These are phyloP conservation scores for Austroboletus niveus DNA, from an alignment of 1,284 basidiomycete species.

Conservation along the genomic window DNA sequence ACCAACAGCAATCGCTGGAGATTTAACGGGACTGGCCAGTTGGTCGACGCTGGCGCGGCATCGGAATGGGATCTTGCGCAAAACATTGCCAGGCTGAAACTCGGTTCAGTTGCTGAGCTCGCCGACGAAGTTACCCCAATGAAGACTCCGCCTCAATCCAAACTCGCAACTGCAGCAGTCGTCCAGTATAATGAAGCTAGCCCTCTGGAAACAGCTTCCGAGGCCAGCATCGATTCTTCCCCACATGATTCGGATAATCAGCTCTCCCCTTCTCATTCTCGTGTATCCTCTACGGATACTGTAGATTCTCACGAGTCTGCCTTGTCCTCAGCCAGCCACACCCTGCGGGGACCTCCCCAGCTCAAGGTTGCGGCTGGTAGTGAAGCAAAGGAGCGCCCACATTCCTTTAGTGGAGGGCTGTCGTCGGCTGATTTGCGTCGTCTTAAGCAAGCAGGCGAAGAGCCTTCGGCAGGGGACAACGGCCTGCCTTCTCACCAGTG, in stretches of 20 bases:
- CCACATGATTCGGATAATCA: conserved; percentile 64
- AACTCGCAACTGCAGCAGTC: conserved; percentile 47
- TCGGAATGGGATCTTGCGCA: conserved; percentile 70
- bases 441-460: conserved; percentile 64
- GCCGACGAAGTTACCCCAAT: conserved; percentile 50
- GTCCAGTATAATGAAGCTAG: conserved; percentile 62
- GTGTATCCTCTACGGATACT: conserved; percentile 74
- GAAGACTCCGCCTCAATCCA: conserved; percentile 64
- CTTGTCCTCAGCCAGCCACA: conserved; percentile 50
- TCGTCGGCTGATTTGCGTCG: conserved; percentile 70
- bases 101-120: conserved; percentile 51
- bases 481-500: conserved; percentile 41
- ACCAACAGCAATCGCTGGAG: conserved; percentile 52
- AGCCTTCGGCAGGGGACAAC: conserved; percentile 36
- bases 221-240: conserved; percentile 67
- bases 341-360: conserved; percentile 49
- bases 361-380: conserved; percentile 49
- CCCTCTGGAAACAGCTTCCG: conserved; percentile 68
- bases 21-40: conserved; percentile 58
- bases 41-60: conserved; percentile 54
- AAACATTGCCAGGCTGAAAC: conserved; percentile 68
- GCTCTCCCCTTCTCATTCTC: conserved; percentile 65
- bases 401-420: conserved; percentile 75
- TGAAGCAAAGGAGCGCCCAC: conserved; percentile 71
- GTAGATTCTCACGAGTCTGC: conserved; percentile 58